Evolutionary conservation across 2,329 filamentous ascomycete species (phyloP), one percentile per base, ranked within the genome.

Genomic region (Pseudogymnoascus sp.): DNA sequence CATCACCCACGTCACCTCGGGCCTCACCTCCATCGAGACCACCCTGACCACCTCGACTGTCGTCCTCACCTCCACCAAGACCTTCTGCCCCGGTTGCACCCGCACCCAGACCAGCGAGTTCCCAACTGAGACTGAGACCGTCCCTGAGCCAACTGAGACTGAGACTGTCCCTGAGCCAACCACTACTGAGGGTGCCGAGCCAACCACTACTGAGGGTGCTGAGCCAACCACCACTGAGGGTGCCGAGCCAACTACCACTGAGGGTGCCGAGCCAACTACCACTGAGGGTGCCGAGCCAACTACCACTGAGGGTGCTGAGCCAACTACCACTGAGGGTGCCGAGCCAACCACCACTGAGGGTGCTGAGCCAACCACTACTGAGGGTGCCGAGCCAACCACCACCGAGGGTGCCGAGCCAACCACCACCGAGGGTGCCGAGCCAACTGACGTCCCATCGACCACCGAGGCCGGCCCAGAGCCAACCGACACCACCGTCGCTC

Each of bases 11-110:
- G 62, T 64, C 10, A 61, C 64, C 33, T 62, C 62, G 21, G 68
- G 68, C 16, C 62, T 63, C 65, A 71, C 68, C 64, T 68, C 68
- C 69, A 63, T 66, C 35, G 64, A 67, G 63, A 65, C 63, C 33
- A 62, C 67, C 47, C 68, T 67, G 59, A 66, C 70, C 60, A 70
- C 71, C 42, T 72, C 71, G 6, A 75, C 77, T 37, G 73, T 72
- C 37, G 66, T 70, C 21, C 68, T 72, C 63, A 75, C 75, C 26
- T 68, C 71, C 7, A 72, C 69, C 21, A 63, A 63, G 31, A 72
- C 70, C 5, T 63, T 71, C 66, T 75, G 72, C 67, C 73, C 71
- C 37, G 68, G 68, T 47, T 70, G 68, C 64, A 70, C 63, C 56
- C 70, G 21, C 26, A 26, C 50, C 26, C 16, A 33, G n/a, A 26